Evolutionary conservation across 768 basidiomycete species (phyloP).

Genomic region (Hericium rajendrae): DNA sequence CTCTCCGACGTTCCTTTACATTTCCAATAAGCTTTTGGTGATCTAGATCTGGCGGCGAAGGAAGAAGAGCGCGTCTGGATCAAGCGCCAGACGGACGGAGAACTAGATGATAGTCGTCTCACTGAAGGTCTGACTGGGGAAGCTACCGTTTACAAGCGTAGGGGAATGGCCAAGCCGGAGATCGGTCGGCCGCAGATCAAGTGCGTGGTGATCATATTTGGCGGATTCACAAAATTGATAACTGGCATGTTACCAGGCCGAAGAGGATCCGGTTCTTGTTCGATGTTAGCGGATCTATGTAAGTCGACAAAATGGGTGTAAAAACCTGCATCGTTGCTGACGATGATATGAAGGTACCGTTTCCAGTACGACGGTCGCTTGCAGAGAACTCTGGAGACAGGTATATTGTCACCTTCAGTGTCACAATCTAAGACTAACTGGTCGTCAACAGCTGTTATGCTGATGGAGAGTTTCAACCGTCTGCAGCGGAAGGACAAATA

Average conservation of each 20-base stretch:
- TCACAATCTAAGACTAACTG: neutral
- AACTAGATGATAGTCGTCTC: constrained; percentile 55
- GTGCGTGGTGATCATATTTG: constrained; percentile 23
- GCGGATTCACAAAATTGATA: neutral
- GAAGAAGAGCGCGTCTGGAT: constrained; percentile 67
- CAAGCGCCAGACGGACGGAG: constrained; percentile 63
- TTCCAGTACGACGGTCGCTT: constrained; percentile 66
- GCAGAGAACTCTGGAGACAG: constrained; percentile 55
- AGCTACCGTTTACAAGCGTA: constrained; percentile 59
- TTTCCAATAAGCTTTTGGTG: neutral
- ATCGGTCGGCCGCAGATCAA: constrained; percentile 59
- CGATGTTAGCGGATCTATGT: constrained; percentile 65
- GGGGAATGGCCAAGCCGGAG: constrained; percentile 62
- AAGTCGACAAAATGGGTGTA: constrained; percentile 5
- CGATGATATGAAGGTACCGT: constrained; percentile 40
- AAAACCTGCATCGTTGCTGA: neutral
- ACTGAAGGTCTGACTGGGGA: constrained; percentile 64
- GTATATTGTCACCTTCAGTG: constrained; percentile 22
- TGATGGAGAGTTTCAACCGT: constrained; percentile 63
- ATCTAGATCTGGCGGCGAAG: constrained; percentile 50
- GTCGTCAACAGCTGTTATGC: constrained; percentile 44
- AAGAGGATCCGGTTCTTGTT: constrained; percentile 64
- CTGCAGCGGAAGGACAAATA: constrained; percentile 61
- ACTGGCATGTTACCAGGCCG: constrained; percentile 28
- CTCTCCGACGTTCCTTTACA: neutral